These are phyloP conservation scores for Tremellales sp. DNA, from an alignment of 1,284 basidiomycete species.

Conservation along the genomic window DNA sequence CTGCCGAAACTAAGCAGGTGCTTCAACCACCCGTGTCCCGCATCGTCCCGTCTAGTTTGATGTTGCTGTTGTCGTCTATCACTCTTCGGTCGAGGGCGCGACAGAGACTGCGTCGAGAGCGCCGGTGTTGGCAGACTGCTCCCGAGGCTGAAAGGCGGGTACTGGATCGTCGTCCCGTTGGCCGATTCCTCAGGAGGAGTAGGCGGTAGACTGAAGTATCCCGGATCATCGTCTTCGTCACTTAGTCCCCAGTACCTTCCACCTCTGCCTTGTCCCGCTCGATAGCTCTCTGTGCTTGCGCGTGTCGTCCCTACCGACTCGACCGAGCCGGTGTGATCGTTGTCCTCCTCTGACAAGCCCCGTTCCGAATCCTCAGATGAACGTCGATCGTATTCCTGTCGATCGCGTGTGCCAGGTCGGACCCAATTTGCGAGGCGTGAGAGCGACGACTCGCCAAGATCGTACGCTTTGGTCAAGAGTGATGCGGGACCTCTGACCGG, in stretches of 20 bases:
- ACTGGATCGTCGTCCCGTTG: constrained; percentile 12
- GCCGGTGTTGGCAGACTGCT: constrained; percentile 45
- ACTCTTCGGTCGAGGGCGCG: constrained; percentile 10
- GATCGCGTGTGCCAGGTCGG: constrained; percentile 13
- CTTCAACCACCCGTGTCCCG: constrained; percentile 9
- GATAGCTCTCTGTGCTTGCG: constrained; percentile 13
- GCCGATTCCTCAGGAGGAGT: constrained; percentile 27
- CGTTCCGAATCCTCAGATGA: constrained; percentile 43
- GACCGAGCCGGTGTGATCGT: constrained; percentile 14
- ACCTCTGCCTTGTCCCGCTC: background rate
- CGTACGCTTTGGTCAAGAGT: constrained; percentile 29
- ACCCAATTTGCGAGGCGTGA: constrained; percentile 20
- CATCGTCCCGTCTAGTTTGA: constrained; percentile 18
- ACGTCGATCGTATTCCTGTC: constrained; percentile 2
- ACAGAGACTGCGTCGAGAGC: constrained; percentile 39
- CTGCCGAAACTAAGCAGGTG: constrained; percentile 14
- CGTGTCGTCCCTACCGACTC: constrained; percentile 1
- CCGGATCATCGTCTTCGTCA: constrained; percentile 4
- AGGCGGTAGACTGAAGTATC: constrained; percentile 36
- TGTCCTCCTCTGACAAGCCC: constrained; percentile 32
- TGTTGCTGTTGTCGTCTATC: constrained; percentile 6
- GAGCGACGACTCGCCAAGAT: constrained; percentile 30
- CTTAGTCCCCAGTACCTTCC: constrained; percentile 31
- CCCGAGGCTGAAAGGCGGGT: constrained; percentile 6
- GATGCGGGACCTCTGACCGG: constrained; percentile 2